A percentile compares a stretch with the other conserved stretches of the same genome.
phyloP scores from a whole-genome alignment of 495 filamentous ascomycete species.

The Annulohypoxylon maeteangense region DNA sequence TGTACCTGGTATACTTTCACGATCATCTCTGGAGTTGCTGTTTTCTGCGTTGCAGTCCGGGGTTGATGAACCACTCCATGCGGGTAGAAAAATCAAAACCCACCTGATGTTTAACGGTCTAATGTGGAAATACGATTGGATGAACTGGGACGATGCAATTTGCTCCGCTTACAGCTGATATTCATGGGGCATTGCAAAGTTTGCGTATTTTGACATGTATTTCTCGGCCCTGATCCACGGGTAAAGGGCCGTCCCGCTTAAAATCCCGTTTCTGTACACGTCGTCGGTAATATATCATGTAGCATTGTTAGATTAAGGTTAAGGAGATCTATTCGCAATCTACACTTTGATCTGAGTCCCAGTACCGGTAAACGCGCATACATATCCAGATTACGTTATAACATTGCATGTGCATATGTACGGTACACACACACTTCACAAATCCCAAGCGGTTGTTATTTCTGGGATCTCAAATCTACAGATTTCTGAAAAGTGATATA shows the following conservation, averaged over 20 bases:
- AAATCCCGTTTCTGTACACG: slow-evolving; percentile 15
- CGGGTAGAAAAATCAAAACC: slow-evolving; percentile 13
- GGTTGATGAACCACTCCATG: slow-evolving; percentile 17
- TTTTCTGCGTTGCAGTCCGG: neutral
- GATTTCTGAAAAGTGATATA: slow-evolving; percentile 37
- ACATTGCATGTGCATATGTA: slow-evolving; percentile 41
- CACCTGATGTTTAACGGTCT: neutral
- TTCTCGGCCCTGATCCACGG: slow-evolving; percentile 23
- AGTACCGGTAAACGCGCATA: slow-evolving; percentile 23
- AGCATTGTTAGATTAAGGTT: slow-evolving; percentile 32
- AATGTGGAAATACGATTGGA: slow-evolving; percentile 8
- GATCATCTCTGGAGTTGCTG: neutral
- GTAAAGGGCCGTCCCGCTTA: slow-evolving; percentile 37
- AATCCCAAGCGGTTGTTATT: slow-evolving; percentile 17
- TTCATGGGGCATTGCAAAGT: slow-evolving; percentile 4
- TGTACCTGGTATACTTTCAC: neutral
- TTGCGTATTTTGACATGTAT: slow-evolving; percentile 15
- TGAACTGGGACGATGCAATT: neutral
- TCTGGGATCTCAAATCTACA: slow-evolving; percentile 39
- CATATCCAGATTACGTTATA: slow-evolving; percentile 31
- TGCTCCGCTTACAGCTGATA: slow-evolving; percentile 4
- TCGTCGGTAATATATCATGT: slow-evolving; percentile 9
- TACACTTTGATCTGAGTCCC: slow-evolving; percentile 29
- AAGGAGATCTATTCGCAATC: slow-evolving; percentile 33
- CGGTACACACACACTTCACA: slow-evolving; percentile 21